These are phyloP conservation scores for Pleurotus eryngii DNA, from an alignment of 768 basidiomycete genomes.

Conservation along the genomic window DNA sequence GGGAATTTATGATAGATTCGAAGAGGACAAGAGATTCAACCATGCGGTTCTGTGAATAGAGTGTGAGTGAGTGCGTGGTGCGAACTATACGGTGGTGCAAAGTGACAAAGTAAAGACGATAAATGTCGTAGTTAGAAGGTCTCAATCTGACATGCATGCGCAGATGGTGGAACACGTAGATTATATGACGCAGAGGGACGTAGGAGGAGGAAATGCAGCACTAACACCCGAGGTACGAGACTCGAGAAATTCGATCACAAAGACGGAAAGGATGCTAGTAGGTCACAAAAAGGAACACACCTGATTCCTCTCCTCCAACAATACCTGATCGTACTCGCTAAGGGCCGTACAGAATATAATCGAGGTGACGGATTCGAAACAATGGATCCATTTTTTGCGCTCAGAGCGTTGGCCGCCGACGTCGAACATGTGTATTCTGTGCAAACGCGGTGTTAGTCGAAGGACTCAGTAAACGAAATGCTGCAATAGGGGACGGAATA, in stretches of 20 bases:
- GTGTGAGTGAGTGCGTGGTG: too few species aligned
- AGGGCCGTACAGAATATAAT: conserved; percentile 69
- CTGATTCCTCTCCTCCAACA: conserved; percentile 66
- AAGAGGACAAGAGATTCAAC: conserved; percentile 87
- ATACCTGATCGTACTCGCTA: conserved; percentile 57
- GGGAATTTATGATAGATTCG: conserved; percentile 89
- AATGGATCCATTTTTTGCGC: conserved; percentile 80
- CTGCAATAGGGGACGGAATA: not conserved
- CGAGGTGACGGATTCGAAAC: conserved; percentile 56
- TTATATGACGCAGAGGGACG: too few species aligned
- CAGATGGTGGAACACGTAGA: too few species aligned
- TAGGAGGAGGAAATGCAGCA: too few species aligned
- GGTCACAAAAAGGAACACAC: conserved; percentile 33
- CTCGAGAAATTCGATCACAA: too few species aligned
- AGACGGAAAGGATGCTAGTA: too few species aligned
- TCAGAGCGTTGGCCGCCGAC: conserved; percentile 80
- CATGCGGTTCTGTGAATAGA: conserved; percentile 74
- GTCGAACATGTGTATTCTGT: conserved; percentile 68
- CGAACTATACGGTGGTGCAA: too few species aligned
- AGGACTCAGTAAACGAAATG: not conserved
- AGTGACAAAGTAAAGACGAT: not conserved
- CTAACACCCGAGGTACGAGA: too few species aligned
- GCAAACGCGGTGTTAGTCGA: conserved; percentile 1
- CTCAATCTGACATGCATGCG: too few species aligned
- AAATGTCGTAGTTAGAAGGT: too few species aligned